phyloP scores from a whole-genome alignment of 2,329 filamentous ascomycete species.

The Monosporascus sp. region DNA sequence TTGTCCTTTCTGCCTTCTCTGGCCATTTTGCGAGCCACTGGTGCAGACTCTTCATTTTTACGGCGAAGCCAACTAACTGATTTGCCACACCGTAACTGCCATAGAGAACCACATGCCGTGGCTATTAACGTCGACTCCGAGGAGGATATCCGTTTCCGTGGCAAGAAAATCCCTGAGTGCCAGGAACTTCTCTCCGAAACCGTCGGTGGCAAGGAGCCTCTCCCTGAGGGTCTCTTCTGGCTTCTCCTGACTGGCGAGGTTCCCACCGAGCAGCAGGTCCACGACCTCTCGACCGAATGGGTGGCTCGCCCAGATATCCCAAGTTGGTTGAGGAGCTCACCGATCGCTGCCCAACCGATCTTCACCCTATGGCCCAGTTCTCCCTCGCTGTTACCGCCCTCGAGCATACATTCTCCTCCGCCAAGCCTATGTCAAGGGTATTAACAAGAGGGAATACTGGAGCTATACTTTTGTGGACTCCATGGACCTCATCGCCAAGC shows the following conservation, averaged over 20 bases:
- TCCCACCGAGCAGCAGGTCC: slow-evolving; percentile 95
- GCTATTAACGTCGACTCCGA: slow-evolving; percentile 65
- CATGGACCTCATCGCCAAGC: slow-evolving; percentile 99
- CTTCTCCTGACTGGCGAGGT: slow-evolving; percentile 97
- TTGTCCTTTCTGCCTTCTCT: too few species aligned
- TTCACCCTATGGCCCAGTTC: slow-evolving; percentile 99
- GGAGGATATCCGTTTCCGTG: slow-evolving; percentile 95
- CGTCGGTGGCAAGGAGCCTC: slow-evolving; percentile 90
- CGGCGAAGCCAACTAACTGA: too few species aligned
- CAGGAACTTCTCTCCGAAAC: slow-evolving; percentile 96
- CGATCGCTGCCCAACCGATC: slow-evolving; percentile 97
- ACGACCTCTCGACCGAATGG: slow-evolving; percentile 97
- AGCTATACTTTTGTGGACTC: slow-evolving; percentile 98
- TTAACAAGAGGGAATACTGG: slow-evolving; percentile 99
- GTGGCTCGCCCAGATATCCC: slow-evolving; percentile 94
- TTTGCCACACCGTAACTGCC: too few species aligned
- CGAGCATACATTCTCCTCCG: slow-evolving; percentile 95
- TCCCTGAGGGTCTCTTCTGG: slow-evolving; percentile 99
- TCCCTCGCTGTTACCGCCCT: slow-evolving; percentile 95
- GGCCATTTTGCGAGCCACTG: too few species aligned
- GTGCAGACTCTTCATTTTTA: too few species aligned
- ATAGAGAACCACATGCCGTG: too few species aligned
- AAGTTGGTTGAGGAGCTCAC: slow-evolving; percentile 99
- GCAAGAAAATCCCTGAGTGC: slow-evolving; percentile 98
- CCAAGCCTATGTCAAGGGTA: slow-evolving; percentile 97